Evolutionary conservation across 345 rosid genomes (phyloP).

Genomic region (Linum trigynum): DNA sequence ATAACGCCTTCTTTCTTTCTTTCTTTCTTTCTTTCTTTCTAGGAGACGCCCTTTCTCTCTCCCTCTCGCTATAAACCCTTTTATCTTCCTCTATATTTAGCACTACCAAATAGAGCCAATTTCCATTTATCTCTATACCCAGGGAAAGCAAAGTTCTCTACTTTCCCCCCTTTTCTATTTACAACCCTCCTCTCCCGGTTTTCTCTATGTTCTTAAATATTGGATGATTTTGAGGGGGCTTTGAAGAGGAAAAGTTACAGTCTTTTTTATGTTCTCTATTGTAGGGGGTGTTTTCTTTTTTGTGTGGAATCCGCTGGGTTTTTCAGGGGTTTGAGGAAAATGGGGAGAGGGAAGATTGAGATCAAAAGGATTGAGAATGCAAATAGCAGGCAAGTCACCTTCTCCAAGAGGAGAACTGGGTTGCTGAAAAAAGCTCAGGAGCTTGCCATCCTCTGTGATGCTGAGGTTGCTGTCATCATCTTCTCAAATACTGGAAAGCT

Average conservation of each 20-base stretch:
- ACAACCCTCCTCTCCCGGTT: not conserved
- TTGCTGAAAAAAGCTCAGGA: slow-evolving; percentile 85
- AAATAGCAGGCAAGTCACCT: slow-evolving; percentile 91
- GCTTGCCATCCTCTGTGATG: slow-evolving; percentile 82
- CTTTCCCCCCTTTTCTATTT: not conserved
- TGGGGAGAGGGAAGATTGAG: slow-evolving; percentile 96
- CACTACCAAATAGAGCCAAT: slow-evolving; percentile 26
- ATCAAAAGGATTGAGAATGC: slow-evolving; percentile 91
- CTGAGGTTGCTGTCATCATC: slow-evolving; percentile 87
- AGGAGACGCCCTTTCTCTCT: not conserved
- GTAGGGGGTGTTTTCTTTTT: not conserved
- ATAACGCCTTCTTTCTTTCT: slow-evolving; percentile 15
- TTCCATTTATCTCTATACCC: not conserved
- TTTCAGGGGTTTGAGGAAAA: slow-evolving; percentile 12
- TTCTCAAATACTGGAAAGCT: slow-evolving; percentile 93
- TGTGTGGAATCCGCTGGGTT: not conserved
- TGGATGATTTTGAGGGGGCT: not conserved
- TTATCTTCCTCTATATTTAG: slow-evolving; percentile 35
- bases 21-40: not conserved
- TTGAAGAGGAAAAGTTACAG: not conserved
- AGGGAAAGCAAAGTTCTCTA: slow-evolving; percentile 2
- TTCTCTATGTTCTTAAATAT: slow-evolving; percentile 1
- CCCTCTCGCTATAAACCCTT: slow-evolving; percentile 6
- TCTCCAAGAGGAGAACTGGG: slow-evolving; percentile 88
- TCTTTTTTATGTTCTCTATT: not conserved